Evolutionary conservation across 139 green algal genomes (phyloP).

Genomic region (Dunaliella sp.): DNA sequence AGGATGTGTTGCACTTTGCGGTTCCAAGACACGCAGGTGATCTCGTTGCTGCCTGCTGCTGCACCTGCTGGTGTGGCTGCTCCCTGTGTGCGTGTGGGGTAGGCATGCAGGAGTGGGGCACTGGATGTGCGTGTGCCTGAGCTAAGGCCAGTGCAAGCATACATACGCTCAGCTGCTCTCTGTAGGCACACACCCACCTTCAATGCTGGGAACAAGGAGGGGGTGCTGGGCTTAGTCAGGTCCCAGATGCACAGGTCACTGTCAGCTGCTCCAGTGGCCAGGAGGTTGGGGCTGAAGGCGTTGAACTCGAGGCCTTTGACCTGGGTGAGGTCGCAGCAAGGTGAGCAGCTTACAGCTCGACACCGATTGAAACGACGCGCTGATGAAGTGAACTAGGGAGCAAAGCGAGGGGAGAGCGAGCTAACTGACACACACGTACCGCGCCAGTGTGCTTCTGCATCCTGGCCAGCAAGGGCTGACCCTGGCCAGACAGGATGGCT

Average conservation of each 20-base stretch:
- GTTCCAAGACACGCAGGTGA: conserved; percentile 92
- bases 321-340: too few relatives aligned
- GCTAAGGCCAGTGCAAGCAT: too few relatives aligned
- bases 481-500: conserved; percentile 49
- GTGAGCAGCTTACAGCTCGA: too few relatives aligned
- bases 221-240: conserved; percentile 74
- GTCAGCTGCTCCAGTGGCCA: conserved; percentile 87
- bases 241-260: conserved; percentile 97
- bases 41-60: conserved; percentile 55
- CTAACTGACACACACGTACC: too few relatives aligned
- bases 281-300: conserved; percentile 81
- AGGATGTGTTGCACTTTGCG: conserved; percentile 95
- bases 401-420: too few relatives aligned
- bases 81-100: too few relatives aligned
- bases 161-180: too few relatives aligned
- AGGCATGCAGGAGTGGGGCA: too few relatives aligned
- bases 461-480: conserved; percentile 58
- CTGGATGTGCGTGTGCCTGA: too few relatives aligned
- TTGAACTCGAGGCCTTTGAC: conserved; percentile 95
- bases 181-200: conserved; percentile 36
- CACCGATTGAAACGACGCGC: too few relatives aligned
- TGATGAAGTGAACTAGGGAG: too few relatives aligned
- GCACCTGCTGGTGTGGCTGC: conserved; percentile 18
- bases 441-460: conserved; percentile 81
- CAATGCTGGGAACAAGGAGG: conserved; percentile 59